A percentile compares a stretch with the other conserved stretches of the same genome.
Evolutionary conservation across 805 yeast genomes (phyloP).

Genomic region (Candida orba): DNA sequence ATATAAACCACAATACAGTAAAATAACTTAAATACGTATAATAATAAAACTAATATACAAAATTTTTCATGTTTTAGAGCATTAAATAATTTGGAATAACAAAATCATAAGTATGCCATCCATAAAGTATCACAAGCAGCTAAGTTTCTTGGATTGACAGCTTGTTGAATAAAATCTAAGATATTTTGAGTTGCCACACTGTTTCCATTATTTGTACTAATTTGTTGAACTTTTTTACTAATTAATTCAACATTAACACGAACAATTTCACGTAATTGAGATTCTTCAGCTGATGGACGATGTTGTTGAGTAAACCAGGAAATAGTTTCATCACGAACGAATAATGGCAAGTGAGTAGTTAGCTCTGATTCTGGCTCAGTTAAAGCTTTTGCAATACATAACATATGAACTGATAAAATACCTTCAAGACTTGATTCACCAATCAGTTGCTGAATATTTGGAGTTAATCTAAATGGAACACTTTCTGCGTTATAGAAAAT

Average conservation of each 20-base stretch:
- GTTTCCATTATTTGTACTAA: constrained; percentile 50
- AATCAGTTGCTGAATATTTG: constrained; percentile 87
- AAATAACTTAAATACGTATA: no score
- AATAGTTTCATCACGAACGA: constrained; percentile 91
- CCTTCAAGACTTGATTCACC: constrained; percentile 96
- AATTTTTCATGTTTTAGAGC: background rate
- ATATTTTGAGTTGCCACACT: constrained; percentile 80
- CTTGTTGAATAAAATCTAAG: constrained; percentile 84
- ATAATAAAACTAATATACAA: background rate
- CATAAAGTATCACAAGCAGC: constrained; percentile 89
- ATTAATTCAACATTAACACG: constrained; percentile 81
- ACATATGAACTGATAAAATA: constrained; percentile 72
- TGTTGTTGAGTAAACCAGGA: constrained; percentile 92
- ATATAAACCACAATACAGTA: background rate
- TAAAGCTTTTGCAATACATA: constrained; percentile 81
- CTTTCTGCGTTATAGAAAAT: constrained; percentile 85
- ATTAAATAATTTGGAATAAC: background rate
- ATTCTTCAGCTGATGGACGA: constrained; percentile 74
- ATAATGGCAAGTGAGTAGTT: constrained; percentile 85
- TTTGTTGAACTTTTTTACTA: constrained; percentile 66
- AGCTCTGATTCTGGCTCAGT: constrained; percentile 89
- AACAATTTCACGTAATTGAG: constrained; percentile 80
- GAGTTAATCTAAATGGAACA: constrained; percentile 94
- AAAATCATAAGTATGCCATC: constrained; percentile 74
- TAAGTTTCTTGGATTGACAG: constrained; percentile 89